Base-by-base conservation (phyloP, 257 asterid species). In the Penstemon davidsonii region DNA sequence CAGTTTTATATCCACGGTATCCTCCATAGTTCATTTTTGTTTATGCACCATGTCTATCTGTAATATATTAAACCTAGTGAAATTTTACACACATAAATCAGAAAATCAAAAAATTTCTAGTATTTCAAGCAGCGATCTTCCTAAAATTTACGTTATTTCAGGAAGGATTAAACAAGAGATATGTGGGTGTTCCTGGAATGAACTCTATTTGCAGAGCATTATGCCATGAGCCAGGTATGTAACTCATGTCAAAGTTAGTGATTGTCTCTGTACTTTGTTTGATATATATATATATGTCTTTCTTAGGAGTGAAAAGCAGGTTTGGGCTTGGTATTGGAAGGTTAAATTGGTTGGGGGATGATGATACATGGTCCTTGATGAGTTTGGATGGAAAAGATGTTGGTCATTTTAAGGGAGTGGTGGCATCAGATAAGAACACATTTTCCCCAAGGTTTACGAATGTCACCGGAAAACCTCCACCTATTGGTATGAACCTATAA, bases 111-210 rank as follows among this genome's bases (percentile, higher is more conserved):
- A 8, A 50, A 12, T 1, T 55, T 49, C 9, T 57, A 47, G 60
- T 73, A 3, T 66, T 43, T 68, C 69, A 65, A 75, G 70, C 51
- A 55, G 65, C 5, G 61, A 8, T 43, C 66, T 69, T 66, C 68
- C 72, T 77, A 71, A 66, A 63, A 51, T 74, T 66, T 65, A 19
- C 25, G 77, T 72, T 25, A 54, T 62, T 80, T 53, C 81, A 92
- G 98, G 95, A 87, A 71, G 90, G 71, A 75, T 66, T 69, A 79
- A 74, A 57, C 69, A 79, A 79, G 83, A 92, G 81, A 78, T 89
- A 84, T 78, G 92, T 89, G 43, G 98, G 96, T 53, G 72, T 89
- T 49, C 96, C 98, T 33, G 96, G 96, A 73, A 92, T 92, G 98
- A 92, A 87, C 82, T 86, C 95, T 43, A 77, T 89, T 70, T 89